Percentiles rank a stretch among this genome's conserved stretches.
phyloP scores from a whole-genome alignment of 1,284 basidiomycete genomes.

The Athelia psychrophila region DNA sequence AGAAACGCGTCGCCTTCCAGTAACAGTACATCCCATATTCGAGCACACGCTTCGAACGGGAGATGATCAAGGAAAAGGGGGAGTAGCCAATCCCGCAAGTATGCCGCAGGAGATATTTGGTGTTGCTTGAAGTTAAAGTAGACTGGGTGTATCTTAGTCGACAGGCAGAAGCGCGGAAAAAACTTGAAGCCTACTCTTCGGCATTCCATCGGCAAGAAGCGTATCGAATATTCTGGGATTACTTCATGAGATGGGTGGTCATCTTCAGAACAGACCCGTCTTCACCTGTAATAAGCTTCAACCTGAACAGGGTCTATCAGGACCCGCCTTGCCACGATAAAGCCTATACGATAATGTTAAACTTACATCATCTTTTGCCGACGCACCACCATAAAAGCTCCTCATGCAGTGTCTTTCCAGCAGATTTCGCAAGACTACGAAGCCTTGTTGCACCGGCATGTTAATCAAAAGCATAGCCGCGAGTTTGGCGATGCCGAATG shows the following conservation, averaged over 20 bases:
- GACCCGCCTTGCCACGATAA: conserved; percentile 16
- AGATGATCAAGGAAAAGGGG: conserved; percentile 86
- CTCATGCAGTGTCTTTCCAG: conserved; percentile 83
- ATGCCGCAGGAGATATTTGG: conserved; percentile 76
- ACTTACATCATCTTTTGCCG: conserved; percentile 78
- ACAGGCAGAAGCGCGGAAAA: conserved; percentile 3
- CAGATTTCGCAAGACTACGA: conserved; percentile 87
- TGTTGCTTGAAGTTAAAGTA: conserved; percentile 96
- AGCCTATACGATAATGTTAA: conserved; percentile 1
- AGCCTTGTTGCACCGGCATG: conserved; percentile 77
- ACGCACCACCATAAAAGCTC: conserved; percentile 78
- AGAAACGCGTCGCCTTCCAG: conserved; percentile 88
- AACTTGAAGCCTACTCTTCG: conserved; percentile 69
- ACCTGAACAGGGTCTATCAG: conserved; percentile 46
- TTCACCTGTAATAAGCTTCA: conserved; percentile 71
- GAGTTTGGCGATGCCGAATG: conserved; percentile 64
- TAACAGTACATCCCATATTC: conserved; percentile 87
- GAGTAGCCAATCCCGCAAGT: conserved; percentile 78
- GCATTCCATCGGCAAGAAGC: conserved; percentile 89
- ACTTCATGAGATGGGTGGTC: not conserved
- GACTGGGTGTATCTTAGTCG: conserved; percentile 41
- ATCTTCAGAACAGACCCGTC: conserved; percentile 5
- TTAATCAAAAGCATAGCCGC: conserved; percentile 91
- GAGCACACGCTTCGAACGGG: conserved; percentile 83
- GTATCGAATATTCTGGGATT: conserved; percentile 85